Percentiles rank a stretch among this genome's conserved stretches.
Conservation (phyloP, 2,329 filamentous ascomycete species). For the Neospermospora avenae region DNA sequence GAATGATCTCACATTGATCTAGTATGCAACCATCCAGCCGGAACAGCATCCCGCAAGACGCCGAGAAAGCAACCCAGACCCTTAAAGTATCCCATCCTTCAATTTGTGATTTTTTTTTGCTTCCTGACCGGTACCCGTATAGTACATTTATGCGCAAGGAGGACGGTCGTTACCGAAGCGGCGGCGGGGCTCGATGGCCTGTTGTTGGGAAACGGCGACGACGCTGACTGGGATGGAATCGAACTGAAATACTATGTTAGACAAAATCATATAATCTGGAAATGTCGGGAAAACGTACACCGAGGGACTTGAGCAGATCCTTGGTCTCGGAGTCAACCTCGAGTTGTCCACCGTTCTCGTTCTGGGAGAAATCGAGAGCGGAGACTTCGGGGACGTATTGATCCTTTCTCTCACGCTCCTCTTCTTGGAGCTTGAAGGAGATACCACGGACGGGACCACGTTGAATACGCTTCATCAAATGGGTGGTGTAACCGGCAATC, state of each 20-base stretch:
- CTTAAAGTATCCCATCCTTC: slow-evolving; percentile 9
- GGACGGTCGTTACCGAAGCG: slow-evolving; percentile 66
- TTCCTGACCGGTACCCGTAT: neutral
- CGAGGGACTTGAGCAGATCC: slow-evolving; percentile 97
- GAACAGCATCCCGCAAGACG: slow-evolving; percentile 28
- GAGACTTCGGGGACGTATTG: slow-evolving; percentile 99
- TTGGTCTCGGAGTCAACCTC: slow-evolving; percentile 98
- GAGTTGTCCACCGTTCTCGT: slow-evolving; percentile 80
- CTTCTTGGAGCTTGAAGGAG: slow-evolving; percentile 99
- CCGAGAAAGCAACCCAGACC: slow-evolving; percentile 5
- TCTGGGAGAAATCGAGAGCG: slow-evolving; percentile 96
- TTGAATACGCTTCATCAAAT: slow-evolving; percentile 99
- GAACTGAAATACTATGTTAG: slow-evolving; percentile 62
- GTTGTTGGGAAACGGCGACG: slow-evolving; percentile 82
- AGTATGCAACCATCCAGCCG: slow-evolving; percentile 38
- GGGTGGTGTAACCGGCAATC: slow-evolving; percentile 98
- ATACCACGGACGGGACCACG: slow-evolving; percentile 98
- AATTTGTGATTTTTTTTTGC: slow-evolving; percentile 3
- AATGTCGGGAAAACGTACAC: slow-evolving; percentile 63
- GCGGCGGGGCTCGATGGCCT: slow-evolving; percentile 77
- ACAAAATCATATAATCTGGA: neutral
- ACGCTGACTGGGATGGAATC: slow-evolving; percentile 97
- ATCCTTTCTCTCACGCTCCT: slow-evolving; percentile 99
- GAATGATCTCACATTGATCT: slow-evolving; percentile 58
- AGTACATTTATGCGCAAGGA: slow-evolving; percentile 41